Percentiles rank a stretch among this genome's conserved stretches.
These are phyloP conservation scores for Rubroshorea leprosula DNA, from an alignment of 345 rosid genomes.

Conservation along the genomic window DNA sequence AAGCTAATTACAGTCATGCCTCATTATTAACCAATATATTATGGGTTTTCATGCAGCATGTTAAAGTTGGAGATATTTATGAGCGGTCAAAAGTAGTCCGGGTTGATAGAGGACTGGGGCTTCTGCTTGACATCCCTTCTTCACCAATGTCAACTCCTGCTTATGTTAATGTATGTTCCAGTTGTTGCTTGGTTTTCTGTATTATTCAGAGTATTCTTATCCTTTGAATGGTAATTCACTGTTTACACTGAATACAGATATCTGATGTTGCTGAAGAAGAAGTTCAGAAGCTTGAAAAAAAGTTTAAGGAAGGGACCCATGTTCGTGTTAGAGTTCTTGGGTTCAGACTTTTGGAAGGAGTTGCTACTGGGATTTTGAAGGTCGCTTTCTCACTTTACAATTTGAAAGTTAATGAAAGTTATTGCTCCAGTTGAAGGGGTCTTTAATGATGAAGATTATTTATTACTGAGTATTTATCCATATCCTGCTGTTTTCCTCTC, in stretches of 20 bases:
- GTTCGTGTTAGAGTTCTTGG: conserved; percentile 90
- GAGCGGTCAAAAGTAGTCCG: conserved; percentile 80
- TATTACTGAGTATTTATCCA: conserved; percentile 7
- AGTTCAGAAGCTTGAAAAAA: conserved; percentile 67
- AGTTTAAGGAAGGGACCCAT: conserved; percentile 61
- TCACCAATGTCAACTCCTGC: conserved; percentile 57
- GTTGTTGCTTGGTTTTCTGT: conserved; percentile 9
- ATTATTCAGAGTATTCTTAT: conserved; percentile 2
- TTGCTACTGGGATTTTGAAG: conserved; percentile 86
- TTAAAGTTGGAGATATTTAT: conserved; percentile 64
- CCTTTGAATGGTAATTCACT: conserved; percentile 17
- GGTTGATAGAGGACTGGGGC: conserved; percentile 76
- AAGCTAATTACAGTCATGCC: background rate
- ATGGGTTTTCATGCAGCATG: conserved; percentile 50
- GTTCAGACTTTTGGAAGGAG: conserved; percentile 84
- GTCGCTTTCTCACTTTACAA: conserved; percentile 30
- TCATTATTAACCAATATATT: conserved; percentile 5
- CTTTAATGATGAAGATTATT: background rate
- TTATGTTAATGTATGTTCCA: conserved; percentile 67
- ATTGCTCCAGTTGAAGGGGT: background rate
- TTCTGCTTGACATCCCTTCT: conserved; percentile 85
- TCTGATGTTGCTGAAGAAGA: conserved; percentile 85
- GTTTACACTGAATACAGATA: conserved; percentile 35
- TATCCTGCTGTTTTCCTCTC: conserved; percentile 18
- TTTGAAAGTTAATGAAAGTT: background rate